Evolutionary conservation across 2,329 filamentous ascomycete genomes (phyloP).

Genomic region (Teratosphaeria destructans): DNA sequence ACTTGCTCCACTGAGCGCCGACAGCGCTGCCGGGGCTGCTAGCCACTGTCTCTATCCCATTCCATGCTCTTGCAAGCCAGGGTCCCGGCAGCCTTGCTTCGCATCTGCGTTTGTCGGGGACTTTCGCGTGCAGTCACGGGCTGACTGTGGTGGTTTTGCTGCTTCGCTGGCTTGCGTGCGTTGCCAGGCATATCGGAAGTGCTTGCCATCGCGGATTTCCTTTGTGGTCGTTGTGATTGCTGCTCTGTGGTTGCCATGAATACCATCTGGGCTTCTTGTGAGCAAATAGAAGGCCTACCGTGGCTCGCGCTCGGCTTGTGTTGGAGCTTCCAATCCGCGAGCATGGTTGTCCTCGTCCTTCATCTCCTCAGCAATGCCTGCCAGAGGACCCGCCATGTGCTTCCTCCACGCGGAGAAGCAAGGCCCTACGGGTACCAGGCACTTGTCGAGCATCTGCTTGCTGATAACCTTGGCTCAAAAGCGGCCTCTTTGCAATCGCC

Average conservation of each 20-base stretch:
- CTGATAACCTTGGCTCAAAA: neutral
- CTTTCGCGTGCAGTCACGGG: no score
- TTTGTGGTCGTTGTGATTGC: neutral
- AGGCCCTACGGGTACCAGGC: neutral
- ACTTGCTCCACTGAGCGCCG: no score
- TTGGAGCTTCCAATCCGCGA: neutral
- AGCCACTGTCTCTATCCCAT: no score
- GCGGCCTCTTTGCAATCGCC: neutral
- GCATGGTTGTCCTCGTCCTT: neutral
- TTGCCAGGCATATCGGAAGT: neutral
- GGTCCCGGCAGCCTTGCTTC: neutral
- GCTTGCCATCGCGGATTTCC: neutral
- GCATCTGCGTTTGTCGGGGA: neutral
- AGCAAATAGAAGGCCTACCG: neutral
- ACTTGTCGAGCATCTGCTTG: neutral
- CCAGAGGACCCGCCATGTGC: neutral
- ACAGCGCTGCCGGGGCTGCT: no score
- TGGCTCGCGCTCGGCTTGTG: neutral
- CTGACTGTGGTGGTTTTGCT: no score
- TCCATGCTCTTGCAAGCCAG: no score
- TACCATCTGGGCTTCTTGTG: neutral
- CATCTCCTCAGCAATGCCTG: neutral
- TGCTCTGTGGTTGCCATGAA: neutral
- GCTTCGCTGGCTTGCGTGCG: neutral
- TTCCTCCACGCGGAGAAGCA: neutral